phyloP scores from a whole-genome alignment of 495 filamentous ascomycete species.

The Lasiosphaeria hispida region DNA sequence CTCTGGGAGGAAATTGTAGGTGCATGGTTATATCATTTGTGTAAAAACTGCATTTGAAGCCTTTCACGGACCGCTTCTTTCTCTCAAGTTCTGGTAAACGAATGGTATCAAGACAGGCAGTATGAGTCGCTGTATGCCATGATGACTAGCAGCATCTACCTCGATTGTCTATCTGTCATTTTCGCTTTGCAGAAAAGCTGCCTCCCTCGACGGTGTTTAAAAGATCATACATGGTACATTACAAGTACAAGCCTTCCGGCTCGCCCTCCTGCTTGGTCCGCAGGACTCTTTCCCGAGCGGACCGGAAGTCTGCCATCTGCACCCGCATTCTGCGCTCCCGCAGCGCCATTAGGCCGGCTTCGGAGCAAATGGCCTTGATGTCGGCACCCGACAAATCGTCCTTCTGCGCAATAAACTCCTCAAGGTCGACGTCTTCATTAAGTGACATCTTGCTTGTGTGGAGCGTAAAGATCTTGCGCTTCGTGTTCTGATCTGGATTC shows the following conservation, averaged over 20 bases:
- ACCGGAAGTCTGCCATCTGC: conserved; percentile 96
- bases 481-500: conserved; percentile 98
- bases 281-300: conserved; percentile 88
- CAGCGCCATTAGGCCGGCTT: conserved; percentile 92
- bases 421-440: conserved; percentile 90
- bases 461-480: conserved; percentile 99
- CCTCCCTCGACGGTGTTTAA: not conserved
- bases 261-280: conserved; percentile 99
- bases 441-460: conserved; percentile 99
- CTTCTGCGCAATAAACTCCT: conserved; percentile 98
- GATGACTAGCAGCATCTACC: not conserved
- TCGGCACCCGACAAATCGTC: conserved; percentile 96
- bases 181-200: not conserved
- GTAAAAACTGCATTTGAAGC: not conserved
- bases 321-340: conserved; percentile 96
- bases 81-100: no score
- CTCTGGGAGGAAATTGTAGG: not conserved
- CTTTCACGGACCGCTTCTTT: no score
- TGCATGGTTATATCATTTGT: not conserved
- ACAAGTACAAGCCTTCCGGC: conserved; percentile 98
- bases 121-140: not conserved
- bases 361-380: conserved; percentile 98
- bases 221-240: conserved; percentile 36
- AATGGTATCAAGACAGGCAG: not conserved
- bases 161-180: conserved; percentile 21